These are phyloP conservation scores for Lentinula novae-zelandiae DNA, from an alignment of 1,284 basidiomycete species.

Conservation along the genomic window DNA sequence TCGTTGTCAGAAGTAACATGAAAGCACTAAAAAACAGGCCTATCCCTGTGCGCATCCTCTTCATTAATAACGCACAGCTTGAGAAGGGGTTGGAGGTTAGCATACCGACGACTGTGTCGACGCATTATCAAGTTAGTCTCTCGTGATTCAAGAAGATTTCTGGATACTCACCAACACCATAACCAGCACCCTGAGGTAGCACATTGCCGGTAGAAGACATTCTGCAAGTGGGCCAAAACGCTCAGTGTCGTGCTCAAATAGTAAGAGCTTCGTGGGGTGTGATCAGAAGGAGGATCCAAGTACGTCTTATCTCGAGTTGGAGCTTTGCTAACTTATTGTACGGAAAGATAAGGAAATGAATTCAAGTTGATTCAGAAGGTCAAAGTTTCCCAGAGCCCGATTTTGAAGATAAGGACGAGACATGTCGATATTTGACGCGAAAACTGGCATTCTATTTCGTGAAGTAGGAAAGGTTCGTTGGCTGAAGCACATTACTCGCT, in stretches of 20 bases:
- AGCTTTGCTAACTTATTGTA: neutral
- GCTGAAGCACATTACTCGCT: too few species aligned
- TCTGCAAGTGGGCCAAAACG: neutral
- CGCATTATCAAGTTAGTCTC: neutral
- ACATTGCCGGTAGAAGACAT: constrained; percentile 23
- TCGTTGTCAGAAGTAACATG: constrained; percentile 68
- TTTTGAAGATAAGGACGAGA: neutral
- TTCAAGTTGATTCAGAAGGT: neutral
- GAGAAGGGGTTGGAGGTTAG: neutral
- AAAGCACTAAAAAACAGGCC: constrained; percentile 80
- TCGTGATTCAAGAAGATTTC: neutral
- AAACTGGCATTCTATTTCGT: neutral
- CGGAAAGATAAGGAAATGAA: neutral
- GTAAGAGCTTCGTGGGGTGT: neutral
- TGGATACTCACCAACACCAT: constrained; percentile 71
- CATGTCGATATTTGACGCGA: neutral
- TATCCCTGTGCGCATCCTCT: constrained; percentile 51
- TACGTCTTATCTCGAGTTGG: neutral
- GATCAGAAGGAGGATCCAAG: neutral
- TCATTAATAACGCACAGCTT: neutral
- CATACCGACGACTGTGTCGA: constrained; percentile 45
- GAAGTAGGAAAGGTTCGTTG: too few species aligned
- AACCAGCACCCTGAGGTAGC: constrained; percentile 70
- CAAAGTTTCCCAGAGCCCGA: neutral
- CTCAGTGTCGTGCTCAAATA: neutral